Conservation (phyloP, 306 rosid genomes). For the Castanea mollissima region DNA sequence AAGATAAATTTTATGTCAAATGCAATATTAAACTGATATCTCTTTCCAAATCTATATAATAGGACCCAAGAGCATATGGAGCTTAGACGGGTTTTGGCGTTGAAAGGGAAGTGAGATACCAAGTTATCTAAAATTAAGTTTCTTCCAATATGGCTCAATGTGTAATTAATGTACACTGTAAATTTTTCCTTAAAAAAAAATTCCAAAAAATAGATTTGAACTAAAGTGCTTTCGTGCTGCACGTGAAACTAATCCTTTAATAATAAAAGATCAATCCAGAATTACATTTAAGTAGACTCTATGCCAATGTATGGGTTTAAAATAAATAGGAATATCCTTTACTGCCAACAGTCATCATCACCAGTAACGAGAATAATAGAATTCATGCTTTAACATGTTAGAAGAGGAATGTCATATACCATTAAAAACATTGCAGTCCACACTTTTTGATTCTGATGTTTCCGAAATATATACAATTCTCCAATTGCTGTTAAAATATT, state of each 20-base stretch:
- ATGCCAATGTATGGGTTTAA: neutral
- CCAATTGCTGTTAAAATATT: constrained; percentile 86
- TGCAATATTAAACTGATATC: neutral
- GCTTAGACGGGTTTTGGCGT: neutral
- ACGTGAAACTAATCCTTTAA: neutral
- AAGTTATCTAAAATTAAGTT: neutral
- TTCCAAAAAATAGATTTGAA: neutral
- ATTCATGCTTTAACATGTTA: neutral
- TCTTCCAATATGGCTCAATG: neutral
- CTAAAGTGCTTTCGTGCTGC: neutral
- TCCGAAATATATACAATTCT: constrained; percentile 69
- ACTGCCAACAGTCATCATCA: neutral
- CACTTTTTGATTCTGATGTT: constrained; percentile 73
- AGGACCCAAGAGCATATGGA: neutral
- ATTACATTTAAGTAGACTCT: neutral
- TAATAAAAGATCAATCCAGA: neutral
- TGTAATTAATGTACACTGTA: neutral
- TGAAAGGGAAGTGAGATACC: constrained; percentile 2
- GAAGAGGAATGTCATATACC: constrained; percentile 39
- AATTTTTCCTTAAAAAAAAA: neutral
- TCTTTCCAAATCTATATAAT: neutral
- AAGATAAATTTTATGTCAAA: neutral
- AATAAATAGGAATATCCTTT: neutral
- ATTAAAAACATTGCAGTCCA: constrained; percentile 89
- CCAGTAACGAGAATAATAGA: constrained; percentile 8